Base-by-base conservation (phyloP, 495 filamentous ascomycete genomes). In the Penicillium lividum region DNA sequence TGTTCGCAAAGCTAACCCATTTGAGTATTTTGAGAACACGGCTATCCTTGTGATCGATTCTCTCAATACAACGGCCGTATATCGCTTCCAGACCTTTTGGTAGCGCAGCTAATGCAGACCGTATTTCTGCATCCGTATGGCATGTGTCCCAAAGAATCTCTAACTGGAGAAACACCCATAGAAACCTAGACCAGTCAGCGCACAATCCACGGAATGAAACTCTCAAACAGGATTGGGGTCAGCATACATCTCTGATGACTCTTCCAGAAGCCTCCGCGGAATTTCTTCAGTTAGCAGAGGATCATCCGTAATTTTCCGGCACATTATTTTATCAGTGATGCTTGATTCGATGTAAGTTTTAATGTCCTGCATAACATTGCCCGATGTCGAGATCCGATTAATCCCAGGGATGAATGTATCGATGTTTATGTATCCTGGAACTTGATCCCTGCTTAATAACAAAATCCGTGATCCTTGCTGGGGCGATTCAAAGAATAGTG, bases 131-230 rank as follows among this genome's bases (percentile, higher is more conserved):
- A 44, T 70, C 67, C 7, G 67, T 66, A 28, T 48, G 34, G 51
- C 68, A 71, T 28, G 58, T 62, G 25, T 66, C 58, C 67, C 69
- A 72, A 4, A 72, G 50, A 29, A 66, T 67, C 30, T 72, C 69
- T n/a, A 72, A 9, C 45, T 70, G 67, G 3, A 70, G 61, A 51
- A 54, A 64, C 4, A 68, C 67, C 69, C 67, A 72, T 51, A 68
- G 40, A 49, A 72, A 72, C 67, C 69, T 68, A 45, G 0, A 15
- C 4, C 22, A 28, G 44, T 47, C 22, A 47, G 44, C 22, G 8
- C 4, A 28, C 28, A 10, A 28, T 46, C 18, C 44, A 46, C 22
- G 22, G 22, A 40, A 16, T 40, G 5, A n/a, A 16, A n/a, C 13
- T 40, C 13, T 40, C 3, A 7, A 2, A 40, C 1, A 40, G 13